Percentiles rank a stretch among this genome's conserved stretches.
Conservation (phyloP, 371 early-diverging fungal species). For the Mucor mucedo region DNA sequence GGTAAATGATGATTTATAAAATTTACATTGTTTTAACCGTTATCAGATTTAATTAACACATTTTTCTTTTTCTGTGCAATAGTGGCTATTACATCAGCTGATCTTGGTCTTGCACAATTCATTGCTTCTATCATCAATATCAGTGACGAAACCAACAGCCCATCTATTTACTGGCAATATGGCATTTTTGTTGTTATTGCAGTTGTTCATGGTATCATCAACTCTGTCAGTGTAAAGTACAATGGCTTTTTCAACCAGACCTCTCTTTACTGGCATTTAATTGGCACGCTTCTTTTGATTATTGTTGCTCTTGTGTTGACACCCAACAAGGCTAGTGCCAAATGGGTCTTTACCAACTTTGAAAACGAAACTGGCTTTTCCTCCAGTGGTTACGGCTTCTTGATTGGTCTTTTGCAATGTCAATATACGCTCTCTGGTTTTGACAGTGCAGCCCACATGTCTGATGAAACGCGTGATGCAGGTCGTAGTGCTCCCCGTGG, state of each 20-base stretch:
- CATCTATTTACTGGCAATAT: conserved; percentile 48
- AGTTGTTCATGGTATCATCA: conserved; percentile 60
- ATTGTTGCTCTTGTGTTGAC: conserved; percentile 59
- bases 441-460: conserved; percentile 79
- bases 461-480: conserved; percentile 75
- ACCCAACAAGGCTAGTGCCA: conserved; percentile 45
- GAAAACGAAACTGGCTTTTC: conserved; percentile 53
- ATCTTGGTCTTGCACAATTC: conserved; percentile 58
- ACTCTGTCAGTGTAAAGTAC: conserved; percentile 56
- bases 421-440: conserved; percentile 71
- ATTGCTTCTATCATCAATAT: conserved; percentile 52
- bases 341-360: conserved; percentile 55
- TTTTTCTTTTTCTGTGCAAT: conserved; percentile 2
- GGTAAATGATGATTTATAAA: conserved; percentile 10
- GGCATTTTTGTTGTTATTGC: conserved; percentile 54
- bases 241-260: conserved; percentile 62
- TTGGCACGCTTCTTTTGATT: conserved; percentile 62
- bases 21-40: not conserved
- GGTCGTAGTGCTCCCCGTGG: conserved; percentile 68
- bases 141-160: conserved; percentile 37
- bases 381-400: conserved; percentile 46
- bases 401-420: conserved; percentile 51
- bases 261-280: conserved; percentile 65
- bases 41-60: not conserved
- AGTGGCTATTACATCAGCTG: conserved; percentile 57